These are phyloP conservation scores for Solanum hybrid DNA, from an alignment of 305 asterid genomes.

Conservation along the genomic window DNA sequence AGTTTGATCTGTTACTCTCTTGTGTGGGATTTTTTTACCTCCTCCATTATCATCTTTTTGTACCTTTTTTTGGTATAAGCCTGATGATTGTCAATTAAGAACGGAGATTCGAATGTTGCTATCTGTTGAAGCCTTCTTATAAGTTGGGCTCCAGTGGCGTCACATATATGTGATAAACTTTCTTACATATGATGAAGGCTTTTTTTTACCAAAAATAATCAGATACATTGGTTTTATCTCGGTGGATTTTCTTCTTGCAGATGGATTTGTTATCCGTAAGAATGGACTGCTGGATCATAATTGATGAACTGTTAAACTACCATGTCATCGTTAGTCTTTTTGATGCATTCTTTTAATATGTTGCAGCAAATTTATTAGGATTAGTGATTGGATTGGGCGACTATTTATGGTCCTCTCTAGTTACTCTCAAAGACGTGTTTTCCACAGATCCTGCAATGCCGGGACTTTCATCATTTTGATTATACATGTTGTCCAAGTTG, in stretches of 20 bases:
- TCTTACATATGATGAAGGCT: constrained; percentile 17
- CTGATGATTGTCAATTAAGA: constrained; percentile 31
- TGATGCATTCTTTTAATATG: too few species aligned
- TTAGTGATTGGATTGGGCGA: too few species aligned
- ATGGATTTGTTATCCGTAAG: too few species aligned
- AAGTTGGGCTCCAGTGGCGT: constrained; percentile 35
- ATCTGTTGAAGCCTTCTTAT: constrained; percentile 39
- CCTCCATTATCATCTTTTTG: neutral
- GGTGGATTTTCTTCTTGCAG: neutral
- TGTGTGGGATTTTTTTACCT: neutral
- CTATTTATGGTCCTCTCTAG: too few species aligned
- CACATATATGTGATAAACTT: constrained; percentile 10
- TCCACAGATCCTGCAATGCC: too few species aligned
- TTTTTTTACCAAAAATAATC: neutral
- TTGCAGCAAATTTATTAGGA: too few species aligned
- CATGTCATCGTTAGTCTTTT: too few species aligned
- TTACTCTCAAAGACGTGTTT: too few species aligned
- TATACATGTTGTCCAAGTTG: neutral
- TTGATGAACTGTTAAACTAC: neutral
- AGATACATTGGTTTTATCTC: neutral
- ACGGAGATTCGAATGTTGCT: constrained; percentile 19
- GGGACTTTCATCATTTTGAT: too few species aligned
- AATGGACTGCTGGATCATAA: neutral
- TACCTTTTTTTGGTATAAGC: constrained; percentile 3
- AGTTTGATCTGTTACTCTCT: neutral